These are phyloP conservation scores for Castanospermum australe DNA, from an alignment of 306 rosid genomes.

Conservation along the genomic window DNA sequence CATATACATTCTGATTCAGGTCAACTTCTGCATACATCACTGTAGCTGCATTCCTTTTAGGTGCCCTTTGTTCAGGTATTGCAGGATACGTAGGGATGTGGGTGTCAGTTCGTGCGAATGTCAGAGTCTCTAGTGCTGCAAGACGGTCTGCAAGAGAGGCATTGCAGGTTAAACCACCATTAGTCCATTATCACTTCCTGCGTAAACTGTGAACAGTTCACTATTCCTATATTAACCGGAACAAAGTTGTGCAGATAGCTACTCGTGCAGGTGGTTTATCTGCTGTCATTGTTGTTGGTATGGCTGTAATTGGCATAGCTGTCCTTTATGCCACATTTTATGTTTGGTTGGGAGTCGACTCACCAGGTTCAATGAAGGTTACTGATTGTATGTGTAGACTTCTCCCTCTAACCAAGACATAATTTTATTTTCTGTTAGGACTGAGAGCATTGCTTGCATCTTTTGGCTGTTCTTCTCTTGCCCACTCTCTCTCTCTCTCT, in stretches of 20 bases:
- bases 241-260: constrained; percentile 75
- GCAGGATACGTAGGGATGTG: constrained; percentile 99
- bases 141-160: constrained; percentile 99
- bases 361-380: constrained; percentile 90
- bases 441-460: constrained; percentile 8
- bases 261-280: constrained; percentile 99
- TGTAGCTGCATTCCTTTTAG: constrained; percentile 92
- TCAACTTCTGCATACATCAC: constrained; percentile 84
- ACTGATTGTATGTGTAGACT: constrained; percentile 80
- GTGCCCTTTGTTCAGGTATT: constrained; percentile 92
- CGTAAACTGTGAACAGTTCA: constrained; percentile 19
- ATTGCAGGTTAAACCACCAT: constrained; percentile 69
- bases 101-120: constrained; percentile 99
- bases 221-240: constrained; percentile 33
- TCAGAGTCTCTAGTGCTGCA: constrained; percentile 97
- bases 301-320: constrained; percentile 97
- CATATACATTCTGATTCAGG: constrained; percentile 62
- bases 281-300: constrained; percentile 92
- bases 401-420: constrained; percentile 34
- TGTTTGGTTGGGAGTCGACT: constrained; percentile 93
- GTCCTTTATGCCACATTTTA: constrained; percentile 88
- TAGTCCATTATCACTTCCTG: constrained; percentile 27
- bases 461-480: constrained; percentile 12
- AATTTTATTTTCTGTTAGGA: background rate
- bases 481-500: background rate